Evolutionary conservation across 1,139 yeast species (phyloP).

Genomic region (Yarrowia galli): DNA sequence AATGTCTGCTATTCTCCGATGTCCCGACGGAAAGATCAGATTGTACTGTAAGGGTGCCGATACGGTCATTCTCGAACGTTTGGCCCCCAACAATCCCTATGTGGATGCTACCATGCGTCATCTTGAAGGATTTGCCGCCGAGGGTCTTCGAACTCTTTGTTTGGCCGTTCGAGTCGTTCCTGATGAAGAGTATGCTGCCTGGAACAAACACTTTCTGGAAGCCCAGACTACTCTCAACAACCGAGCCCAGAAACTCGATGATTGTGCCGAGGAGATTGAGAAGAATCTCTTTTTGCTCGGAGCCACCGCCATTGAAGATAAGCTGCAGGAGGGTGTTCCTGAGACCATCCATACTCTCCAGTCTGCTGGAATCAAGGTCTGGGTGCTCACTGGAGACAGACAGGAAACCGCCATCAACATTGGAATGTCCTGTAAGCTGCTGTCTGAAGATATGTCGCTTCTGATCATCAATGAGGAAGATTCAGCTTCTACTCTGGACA

Average conservation of each 20-base stretch:
- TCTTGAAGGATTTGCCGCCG: slow-evolving; percentile 95
- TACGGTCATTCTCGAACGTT: slow-evolving; percentile 88
- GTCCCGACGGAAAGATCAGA: slow-evolving; percentile 92
- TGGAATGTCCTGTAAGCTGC: slow-evolving; percentile 94
- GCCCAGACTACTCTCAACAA: slow-evolving; percentile 85
- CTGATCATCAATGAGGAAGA: slow-evolving; percentile 86
- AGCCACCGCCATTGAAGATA: slow-evolving; percentile 98
- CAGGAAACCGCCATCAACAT: slow-evolving; percentile 99
- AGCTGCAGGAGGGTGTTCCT: slow-evolving; percentile 97
- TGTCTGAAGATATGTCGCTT: slow-evolving; percentile 95
- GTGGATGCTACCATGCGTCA: slow-evolving; percentile 84
- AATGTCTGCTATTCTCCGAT: slow-evolving; percentile 93
- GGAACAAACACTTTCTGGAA: slow-evolving; percentile 67
- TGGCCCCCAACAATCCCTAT: slow-evolving; percentile 77
- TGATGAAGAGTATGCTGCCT: slow-evolving; percentile 74
- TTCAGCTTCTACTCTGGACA: slow-evolving; percentile 73
- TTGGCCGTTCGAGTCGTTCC: slow-evolving; percentile 84
- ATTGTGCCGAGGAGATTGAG: slow-evolving; percentile 86
- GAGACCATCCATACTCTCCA: slow-evolving; percentile 95
- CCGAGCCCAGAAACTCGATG: slow-evolving; percentile 78
- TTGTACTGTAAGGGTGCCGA: slow-evolving; percentile 98
- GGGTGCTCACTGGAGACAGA: slow-evolving; percentile 98
- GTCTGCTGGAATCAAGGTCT: slow-evolving; percentile 93
- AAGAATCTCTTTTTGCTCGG: slow-evolving; percentile 80
- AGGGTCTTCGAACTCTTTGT: slow-evolving; percentile 94